phyloP scores from a whole-genome alignment of 2,329 filamentous ascomycete genomes.

The Pyricularia pennisetigena region DNA sequence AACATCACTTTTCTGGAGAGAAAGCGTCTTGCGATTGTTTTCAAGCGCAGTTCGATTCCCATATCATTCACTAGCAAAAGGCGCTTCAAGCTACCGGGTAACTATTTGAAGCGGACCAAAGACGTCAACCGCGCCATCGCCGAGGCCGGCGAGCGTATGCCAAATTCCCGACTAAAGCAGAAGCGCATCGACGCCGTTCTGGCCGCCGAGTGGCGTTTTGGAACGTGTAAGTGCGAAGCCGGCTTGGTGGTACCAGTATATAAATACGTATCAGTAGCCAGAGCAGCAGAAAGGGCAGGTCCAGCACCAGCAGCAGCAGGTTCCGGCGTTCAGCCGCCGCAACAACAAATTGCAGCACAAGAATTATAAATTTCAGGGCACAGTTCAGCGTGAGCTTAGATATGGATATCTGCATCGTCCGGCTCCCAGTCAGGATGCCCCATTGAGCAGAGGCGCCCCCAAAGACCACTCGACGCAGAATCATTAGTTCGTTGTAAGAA shows the following conservation, averaged over 20 bases:
- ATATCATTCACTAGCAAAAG: too few relatives aligned
- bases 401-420: not conserved
- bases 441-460: not conserved
- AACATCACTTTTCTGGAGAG: too few relatives aligned
- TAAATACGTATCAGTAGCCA: not conserved
- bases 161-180: too few relatives aligned
- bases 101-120: too few relatives aligned
- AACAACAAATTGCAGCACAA: constrained; percentile 33
- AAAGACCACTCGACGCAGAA: not conserved
- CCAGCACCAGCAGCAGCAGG: constrained; percentile 21
- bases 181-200: too few relatives aligned
- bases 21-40: too few relatives aligned
- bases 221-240: constrained; percentile 18
- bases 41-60: too few relatives aligned
- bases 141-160: too few relatives aligned
- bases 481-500: not conserved
- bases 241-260: constrained; percentile 1
- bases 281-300: constrained; percentile 20
- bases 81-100: too few relatives aligned
- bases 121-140: too few relatives aligned
- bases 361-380: constrained; percentile 28
- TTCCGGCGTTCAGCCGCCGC: constrained; percentile 32
- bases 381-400: not conserved
- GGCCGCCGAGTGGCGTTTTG: constrained; percentile 29
- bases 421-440: not conserved